A percentile compares a stretch with the other conserved stretches of the same genome.
Conservation (phyloP, 305 asterid genomes). For the Solanum hybrid region DNA sequence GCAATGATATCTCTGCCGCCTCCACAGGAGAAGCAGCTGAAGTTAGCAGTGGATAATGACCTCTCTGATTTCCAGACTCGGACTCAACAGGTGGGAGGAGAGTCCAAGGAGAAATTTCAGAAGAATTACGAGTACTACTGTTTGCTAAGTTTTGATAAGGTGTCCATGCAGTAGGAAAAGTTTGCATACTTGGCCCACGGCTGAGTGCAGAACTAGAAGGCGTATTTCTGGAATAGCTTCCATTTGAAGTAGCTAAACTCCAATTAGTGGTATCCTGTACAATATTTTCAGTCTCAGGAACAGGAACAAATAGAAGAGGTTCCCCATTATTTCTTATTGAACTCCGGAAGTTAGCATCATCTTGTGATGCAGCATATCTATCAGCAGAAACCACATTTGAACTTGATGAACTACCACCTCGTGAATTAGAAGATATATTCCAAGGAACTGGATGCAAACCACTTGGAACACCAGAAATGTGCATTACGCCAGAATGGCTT, state of each 20-base stretch:
- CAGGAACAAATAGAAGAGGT: slow-evolving; percentile 31
- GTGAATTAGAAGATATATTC: slow-evolving; percentile 36
- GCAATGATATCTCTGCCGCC: slow-evolving; percentile 36
- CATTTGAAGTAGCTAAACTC: slow-evolving; percentile 49
- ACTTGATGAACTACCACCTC: slow-evolving; percentile 36
- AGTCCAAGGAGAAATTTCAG: slow-evolving; percentile 45
- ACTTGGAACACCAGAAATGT: slow-evolving; percentile 34
- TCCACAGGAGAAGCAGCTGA: slow-evolving; percentile 42
- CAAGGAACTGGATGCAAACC: slow-evolving; percentile 36
- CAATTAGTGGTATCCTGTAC: slow-evolving; percentile 52
- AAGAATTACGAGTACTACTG: slow-evolving; percentile 31
- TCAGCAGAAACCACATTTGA: slow-evolving; percentile 36
- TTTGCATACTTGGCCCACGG: slow-evolving; percentile 26
- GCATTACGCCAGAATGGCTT: slow-evolving; percentile 35
- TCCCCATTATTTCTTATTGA: slow-evolving; percentile 40
- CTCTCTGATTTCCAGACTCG: slow-evolving; percentile 50
- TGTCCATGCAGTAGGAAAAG: slow-evolving; percentile 38
- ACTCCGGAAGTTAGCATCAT: slow-evolving; percentile 35
- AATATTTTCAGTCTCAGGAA: slow-evolving; percentile 40
- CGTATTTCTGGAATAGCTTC: slow-evolving; percentile 36
- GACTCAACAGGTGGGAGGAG: slow-evolving; percentile 38
- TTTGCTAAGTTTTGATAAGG: slow-evolving; percentile 40
- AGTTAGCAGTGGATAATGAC: slow-evolving; percentile 35
- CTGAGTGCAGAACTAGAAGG: slow-evolving; percentile 36
- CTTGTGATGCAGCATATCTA: slow-evolving; percentile 25